Base-by-base conservation (phyloP, 108 stramenopile genomes). In the Bacterosira constricta region DNA sequence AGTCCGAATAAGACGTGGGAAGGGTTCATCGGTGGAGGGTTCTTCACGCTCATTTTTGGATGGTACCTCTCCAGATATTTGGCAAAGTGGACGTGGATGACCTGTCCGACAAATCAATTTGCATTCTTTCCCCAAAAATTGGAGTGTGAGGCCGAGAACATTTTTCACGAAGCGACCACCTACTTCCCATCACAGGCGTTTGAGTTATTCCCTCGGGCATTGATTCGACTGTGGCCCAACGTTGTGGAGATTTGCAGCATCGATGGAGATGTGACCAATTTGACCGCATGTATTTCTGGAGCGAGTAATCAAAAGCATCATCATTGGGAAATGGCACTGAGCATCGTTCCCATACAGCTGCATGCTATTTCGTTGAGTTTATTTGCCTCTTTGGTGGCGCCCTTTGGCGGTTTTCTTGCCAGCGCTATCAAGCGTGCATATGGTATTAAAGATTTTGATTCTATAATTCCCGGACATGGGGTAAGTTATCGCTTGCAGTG, bases 1-100 rank as follows among this genome's bases (percentile, higher is more conserved):
- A 87, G 84, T 25, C 98, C 98, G 45, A 97, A 98, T 62, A 97
- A 99, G 81, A 99, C 99, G 8, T 98, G 97, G 98, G 99, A 99
- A 69, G 92, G 87, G 0, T 97, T 97, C 79, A 83, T 97, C 26
- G 96, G 96, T 15, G 98, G 95, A 7, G 86, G 91, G 10, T 69
- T 99, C 25, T 94, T 86, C 55, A 99, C 99, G 34, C 61, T 98
- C 45, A 58, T 98, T 27, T 77, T 87, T 11, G 94, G 93, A 17
- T 98, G 92, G 85, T 97, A 91, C 63, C 66, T 98, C 61, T 84
- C 92, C 34, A 73, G 80, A 57, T 84, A 86, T 51, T 56, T 98
- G 44, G 92, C 97, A 6, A 73, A 88, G 34, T 97, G 68, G 39
- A 75, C 78, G 8, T 94, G 93, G 95, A 92, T 98, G 89, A 90